Base-by-base conservation (phyloP, 2,329 filamentous ascomycete genomes). In the Fusarium robinianum region DNA sequence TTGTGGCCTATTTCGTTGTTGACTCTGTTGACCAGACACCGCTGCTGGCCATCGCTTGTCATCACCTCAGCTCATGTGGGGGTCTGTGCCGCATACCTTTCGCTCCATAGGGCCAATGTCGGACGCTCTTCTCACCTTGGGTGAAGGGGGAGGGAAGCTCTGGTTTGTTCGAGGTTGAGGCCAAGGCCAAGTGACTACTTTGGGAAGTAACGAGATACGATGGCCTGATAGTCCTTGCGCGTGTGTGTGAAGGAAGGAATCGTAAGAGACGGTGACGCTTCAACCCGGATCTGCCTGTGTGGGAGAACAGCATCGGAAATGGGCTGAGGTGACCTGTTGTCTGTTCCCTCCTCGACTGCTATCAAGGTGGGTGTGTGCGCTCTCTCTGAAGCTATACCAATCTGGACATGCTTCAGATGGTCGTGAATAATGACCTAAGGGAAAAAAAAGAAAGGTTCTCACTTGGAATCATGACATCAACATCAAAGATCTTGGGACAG, bases 41-140 rank as follows among this genome's bases (percentile, higher is more conserved):
- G 29, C 19, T 41, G 26, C 12, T 32, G n/a, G 8, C 8, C 24
- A 48, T 51, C 21, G 37, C 41, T 47, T 51, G 46, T 9, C 24
- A 48, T 51, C 21, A 34, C 41, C 47, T 51, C 41, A 51, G 51
- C 51, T 52, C 46, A 40, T 55, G 46, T 54, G 51, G 51, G 41
- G 46, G 19, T 27, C 38, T 52, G 11, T 36, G 32, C 49, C 47
- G 48, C 30, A 37, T 48, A 29, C 15, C 32, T 44, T 14, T n/a
- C n/a, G n/a, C n/a, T n/a, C n/a, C n/a, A n/a, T n/a, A n/a, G n/a
- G n/a, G n/a, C n/a, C n/a, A n/a, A n/a, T n/a, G n/a, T n/a, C n/a
- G n/a, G n/a, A n/a, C 8, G 8, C 45, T 34, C 46, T 41, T 51
- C 51, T 55, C 47, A 53, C 23, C 23, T 8, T 34, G 29, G 31